Evolutionary conservation across 1,139 yeast species (phyloP).

Genomic region (Komagataea norvegica): DNA sequence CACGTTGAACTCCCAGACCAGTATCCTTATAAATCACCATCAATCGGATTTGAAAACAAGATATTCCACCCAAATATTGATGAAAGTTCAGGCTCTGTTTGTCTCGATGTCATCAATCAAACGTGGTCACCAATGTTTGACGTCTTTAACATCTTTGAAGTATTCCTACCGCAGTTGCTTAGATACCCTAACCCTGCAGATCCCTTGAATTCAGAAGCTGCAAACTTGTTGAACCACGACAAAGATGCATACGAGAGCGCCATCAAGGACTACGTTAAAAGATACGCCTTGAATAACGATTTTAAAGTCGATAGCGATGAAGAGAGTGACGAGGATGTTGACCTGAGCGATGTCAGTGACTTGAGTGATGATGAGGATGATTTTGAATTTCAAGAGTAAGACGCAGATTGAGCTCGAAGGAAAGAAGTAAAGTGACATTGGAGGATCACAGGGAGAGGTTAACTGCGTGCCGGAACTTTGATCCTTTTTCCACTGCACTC

Average conservation of each 20-base stretch:
- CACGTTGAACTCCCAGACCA: constrained; percentile 94
- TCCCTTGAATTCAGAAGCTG: constrained; percentile 91
- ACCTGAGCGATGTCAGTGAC: constrained; percentile 42
- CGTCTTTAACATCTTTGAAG: constrained; percentile 82
- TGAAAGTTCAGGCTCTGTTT: constrained; percentile 86
- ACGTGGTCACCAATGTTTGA: constrained; percentile 99
- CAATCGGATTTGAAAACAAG: constrained; percentile 88
- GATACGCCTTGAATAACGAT: constrained; percentile 60
- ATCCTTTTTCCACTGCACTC: too few species aligned
- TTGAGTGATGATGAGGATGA: constrained; percentile 36
- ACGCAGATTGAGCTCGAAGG: constrained; percentile 11
- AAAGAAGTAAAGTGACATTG: too few species aligned
- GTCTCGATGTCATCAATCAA: constrained; percentile 94
- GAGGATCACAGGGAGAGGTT: constrained; percentile 12
- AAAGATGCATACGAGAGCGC: constrained; percentile 61
- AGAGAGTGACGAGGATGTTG: constrained; percentile 33
- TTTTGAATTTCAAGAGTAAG: constrained; percentile 13
- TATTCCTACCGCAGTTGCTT: constrained; percentile 86
- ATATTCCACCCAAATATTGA: constrained; percentile 94
- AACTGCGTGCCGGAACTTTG: too few species aligned
- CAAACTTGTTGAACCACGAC: constrained; percentile 71
- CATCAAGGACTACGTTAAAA: constrained; percentile 68
- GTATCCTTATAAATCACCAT: constrained; percentile 93
- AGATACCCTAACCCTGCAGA: constrained; percentile 93
- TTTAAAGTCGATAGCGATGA: constrained; percentile 36